These are phyloP conservation scores for Phlebopus sp. DNA, from an alignment of 1,284 basidiomycete genomes.

Conservation along the genomic window DNA sequence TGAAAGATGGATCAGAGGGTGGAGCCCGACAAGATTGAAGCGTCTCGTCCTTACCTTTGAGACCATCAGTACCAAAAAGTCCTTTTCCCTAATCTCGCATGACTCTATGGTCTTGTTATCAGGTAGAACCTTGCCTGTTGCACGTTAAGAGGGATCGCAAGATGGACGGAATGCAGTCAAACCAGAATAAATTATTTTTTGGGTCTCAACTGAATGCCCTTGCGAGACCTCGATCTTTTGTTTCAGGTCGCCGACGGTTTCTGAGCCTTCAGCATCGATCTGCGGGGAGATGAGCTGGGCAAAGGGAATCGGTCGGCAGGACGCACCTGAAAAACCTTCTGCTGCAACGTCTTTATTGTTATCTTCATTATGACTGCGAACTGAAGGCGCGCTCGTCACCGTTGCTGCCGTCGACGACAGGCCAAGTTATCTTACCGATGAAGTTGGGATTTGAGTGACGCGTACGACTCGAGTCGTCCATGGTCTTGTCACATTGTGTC, in stretches of 20 bases:
- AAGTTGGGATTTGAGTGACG: constrained; percentile 10
- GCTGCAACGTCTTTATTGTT: constrained; percentile 91
- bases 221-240: constrained; percentile 79
- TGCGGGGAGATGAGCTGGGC: constrained; percentile 30
- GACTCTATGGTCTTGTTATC: constrained; percentile 89
- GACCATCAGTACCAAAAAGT: constrained; percentile 98
- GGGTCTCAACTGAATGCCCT: constrained; percentile 68
- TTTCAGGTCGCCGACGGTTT: constrained; percentile 84
- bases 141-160: constrained; percentile 6
- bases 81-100: constrained; percentile 96
- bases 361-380: constrained; percentile 70
- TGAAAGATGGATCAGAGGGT: constrained; percentile 24
- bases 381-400: constrained; percentile 8
- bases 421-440: constrained; percentile 26
- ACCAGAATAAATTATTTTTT: constrained; percentile 98
- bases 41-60: constrained; percentile 68
- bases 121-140: constrained; percentile 84
- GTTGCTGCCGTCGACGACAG: constrained; percentile 1
- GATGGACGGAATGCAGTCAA: constrained; percentile 15
- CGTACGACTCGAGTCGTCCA: constrained; percentile 22
- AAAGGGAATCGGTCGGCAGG: not conserved
- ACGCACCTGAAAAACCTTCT: constrained; percentile 76
- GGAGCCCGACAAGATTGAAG: constrained; percentile 1
- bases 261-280: constrained; percentile 78
- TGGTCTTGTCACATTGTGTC: constrained; percentile 18